Conservation (phyloP, 2,329 filamentous ascomycete species). For the Clonostachys rosea region DNA sequence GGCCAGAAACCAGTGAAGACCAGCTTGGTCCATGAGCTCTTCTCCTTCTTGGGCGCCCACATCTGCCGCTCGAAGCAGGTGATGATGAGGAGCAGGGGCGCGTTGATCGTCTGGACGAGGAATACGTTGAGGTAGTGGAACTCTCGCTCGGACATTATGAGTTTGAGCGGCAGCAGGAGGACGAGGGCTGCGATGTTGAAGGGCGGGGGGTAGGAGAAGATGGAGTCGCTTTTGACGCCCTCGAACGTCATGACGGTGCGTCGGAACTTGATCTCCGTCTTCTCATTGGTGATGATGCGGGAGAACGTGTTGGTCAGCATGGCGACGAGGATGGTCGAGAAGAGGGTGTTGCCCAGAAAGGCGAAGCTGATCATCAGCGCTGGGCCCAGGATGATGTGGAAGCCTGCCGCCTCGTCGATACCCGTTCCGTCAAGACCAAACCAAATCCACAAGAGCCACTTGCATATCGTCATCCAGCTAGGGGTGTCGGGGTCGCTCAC, state of each 20-base stretch:
- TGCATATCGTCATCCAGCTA: constrained; percentile 53
- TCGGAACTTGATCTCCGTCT: constrained; percentile 67
- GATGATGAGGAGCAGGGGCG: constrained; percentile 57
- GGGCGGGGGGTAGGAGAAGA: constrained; percentile 66
- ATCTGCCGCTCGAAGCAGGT: constrained; percentile 57
- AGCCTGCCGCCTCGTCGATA: constrained; percentile 46
- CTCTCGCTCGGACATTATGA: constrained; percentile 54
- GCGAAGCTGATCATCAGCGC: constrained; percentile 68
- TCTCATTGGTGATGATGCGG: constrained; percentile 63
- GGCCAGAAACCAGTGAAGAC: constrained; percentile 46
- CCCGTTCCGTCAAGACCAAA: constrained; percentile 66
- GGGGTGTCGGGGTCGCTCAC: constrained; percentile 6
- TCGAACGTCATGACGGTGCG: constrained; percentile 69
- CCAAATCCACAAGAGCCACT: constrained; percentile 80
- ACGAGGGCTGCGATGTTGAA: constrained; percentile 65
- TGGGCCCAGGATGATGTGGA: constrained; percentile 64
- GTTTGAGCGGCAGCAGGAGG: constrained; percentile 61
- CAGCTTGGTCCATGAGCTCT: constrained; percentile 17
- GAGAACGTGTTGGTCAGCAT: constrained; percentile 49
- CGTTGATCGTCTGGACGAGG: constrained; percentile 57
- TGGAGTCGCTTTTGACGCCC: constrained; percentile 67
- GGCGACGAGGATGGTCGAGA: constrained; percentile 69
- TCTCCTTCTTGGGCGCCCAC: constrained; percentile 5
- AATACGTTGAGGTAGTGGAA: constrained; percentile 71
- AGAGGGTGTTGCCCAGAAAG: constrained; percentile 70